These are phyloP conservation scores for Chloranthus sessilifolius DNA, from an alignment of 164 flowering plant species.

Conservation along the genomic window DNA sequence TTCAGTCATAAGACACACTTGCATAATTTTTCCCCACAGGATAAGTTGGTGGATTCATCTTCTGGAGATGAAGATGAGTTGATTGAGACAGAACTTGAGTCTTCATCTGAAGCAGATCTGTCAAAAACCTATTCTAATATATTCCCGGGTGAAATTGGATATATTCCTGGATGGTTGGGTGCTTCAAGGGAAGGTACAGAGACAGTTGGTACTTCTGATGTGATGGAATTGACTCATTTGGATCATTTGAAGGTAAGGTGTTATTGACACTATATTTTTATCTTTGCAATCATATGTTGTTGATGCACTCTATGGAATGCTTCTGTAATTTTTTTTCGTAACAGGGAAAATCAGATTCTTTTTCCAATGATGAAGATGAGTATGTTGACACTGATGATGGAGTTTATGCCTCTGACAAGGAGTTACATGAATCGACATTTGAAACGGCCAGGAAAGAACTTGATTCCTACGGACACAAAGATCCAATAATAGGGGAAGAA, in stretches of 20 bases:
- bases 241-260: no score
- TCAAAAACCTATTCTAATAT: slow-evolving; percentile 7
- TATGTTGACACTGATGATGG: slow-evolving; percentile 2
- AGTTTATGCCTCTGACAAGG: slow-evolving; percentile 10
- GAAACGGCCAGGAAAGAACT: slow-evolving; percentile 7
- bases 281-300: no score
- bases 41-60: slow-evolving; percentile 6
- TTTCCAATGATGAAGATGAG: neutral
- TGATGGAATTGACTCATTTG: no score
- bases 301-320: no score
- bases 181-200: no score
- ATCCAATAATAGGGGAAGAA: neutral
- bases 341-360: neutral
- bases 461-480: slow-evolving; percentile 13
- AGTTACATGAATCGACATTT: slow-evolving; percentile 14
- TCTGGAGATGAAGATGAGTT: slow-evolving; percentile 8
- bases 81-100: slow-evolving; percentile 12
- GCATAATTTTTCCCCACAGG: no score
- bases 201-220: no score
- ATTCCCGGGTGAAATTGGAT: slow-evolving; percentile 3
- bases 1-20: no score
- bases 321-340: neutral
- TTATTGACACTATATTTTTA: no score
- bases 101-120: slow-evolving; percentile 13
- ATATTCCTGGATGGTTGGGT: no score